Evolutionary conservation across 495 filamentous ascomycete species (phyloP).

Genomic region (Penicillium tannophilum): DNA sequence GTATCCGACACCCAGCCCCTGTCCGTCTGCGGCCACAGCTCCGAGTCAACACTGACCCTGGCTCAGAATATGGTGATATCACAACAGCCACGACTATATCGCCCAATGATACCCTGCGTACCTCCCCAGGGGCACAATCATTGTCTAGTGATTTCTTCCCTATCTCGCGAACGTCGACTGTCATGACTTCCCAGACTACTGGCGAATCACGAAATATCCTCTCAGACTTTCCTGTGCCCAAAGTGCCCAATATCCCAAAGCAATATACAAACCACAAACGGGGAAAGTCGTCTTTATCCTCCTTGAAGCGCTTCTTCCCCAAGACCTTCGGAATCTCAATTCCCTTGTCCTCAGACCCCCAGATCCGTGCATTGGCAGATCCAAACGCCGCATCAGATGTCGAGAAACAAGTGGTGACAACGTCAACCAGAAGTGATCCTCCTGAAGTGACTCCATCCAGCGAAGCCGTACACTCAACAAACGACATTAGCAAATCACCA

Average conservation of each 20-base stretch:
- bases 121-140: conserved; percentile 31
- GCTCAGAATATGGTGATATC: conserved; percentile 33
- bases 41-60: conserved; percentile 32
- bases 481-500: neutral
- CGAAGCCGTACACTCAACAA: neutral
- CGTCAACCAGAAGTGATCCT: conserved; percentile 7
- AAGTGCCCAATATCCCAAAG: conserved; percentile 25
- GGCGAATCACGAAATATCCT: conserved; percentile 24
- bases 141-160: conserved; percentile 27
- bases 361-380: conserved; percentile 45
- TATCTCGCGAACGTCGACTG: conserved; percentile 39
- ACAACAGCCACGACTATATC: conserved; percentile 34
- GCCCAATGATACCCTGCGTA: conserved; percentile 27
- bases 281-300: conserved; percentile 44
- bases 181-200: conserved; percentile 25
- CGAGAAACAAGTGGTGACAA: conserved; percentile 34
- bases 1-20: conserved; percentile 39
- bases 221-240: conserved; percentile 27
- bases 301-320: conserved; percentile 40
- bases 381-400: conserved; percentile 31
- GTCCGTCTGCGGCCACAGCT: conserved; percentile 37
- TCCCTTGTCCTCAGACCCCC: conserved; percentile 43
- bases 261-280: conserved; percentile 29
- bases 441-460: neutral
- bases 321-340: conserved; percentile 36